phyloP scores from a whole-genome alignment of 2,329 filamentous ascomycete species.

The Aspergillus pseudoglaucus region DNA sequence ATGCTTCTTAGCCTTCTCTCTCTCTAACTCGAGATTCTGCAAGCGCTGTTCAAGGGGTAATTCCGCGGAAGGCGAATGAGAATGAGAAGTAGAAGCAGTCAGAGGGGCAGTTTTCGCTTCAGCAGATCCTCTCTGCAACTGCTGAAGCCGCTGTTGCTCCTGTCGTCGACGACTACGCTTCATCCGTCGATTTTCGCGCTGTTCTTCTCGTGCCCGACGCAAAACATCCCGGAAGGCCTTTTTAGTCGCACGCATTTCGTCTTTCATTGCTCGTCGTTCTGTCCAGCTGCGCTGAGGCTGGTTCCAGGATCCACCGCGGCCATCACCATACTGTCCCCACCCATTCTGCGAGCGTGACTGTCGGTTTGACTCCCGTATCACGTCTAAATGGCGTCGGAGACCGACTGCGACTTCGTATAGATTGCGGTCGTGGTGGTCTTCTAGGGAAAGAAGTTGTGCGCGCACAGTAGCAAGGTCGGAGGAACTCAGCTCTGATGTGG shows the following conservation, averaged over 20 bases:
- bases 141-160: constrained; percentile 8
- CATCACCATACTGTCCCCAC: constrained; percentile 9
- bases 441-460: constrained; percentile 27
- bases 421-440: constrained; percentile 30
- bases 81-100: too few relatives aligned
- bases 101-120: neutral
- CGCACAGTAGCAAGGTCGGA: constrained; percentile 31
- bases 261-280: constrained; percentile 27
- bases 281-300: constrained; percentile 23
- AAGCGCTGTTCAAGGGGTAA: constrained; percentile 14
- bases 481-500: constrained; percentile 29
- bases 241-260: constrained; percentile 31
- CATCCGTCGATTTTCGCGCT: constrained; percentile 21
- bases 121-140: constrained; percentile 2
- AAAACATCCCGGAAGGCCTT: constrained; percentile 32
- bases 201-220: constrained; percentile 30
- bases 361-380: constrained; percentile 28
- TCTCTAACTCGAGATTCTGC: constrained; percentile 14
- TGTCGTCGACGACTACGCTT: constrained; percentile 19
- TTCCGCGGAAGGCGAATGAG: constrained; percentile 1
- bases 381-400: constrained; percentile 29
- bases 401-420: constrained; percentile 30
- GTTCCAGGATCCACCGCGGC: constrained; percentile 29
- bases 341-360: constrained; percentile 21
- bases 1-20: constrained; percentile 2